phyloP scores from a whole-genome alignment of 2,329 filamentous ascomycete species.

The Fusarium sarcochroum region DNA sequence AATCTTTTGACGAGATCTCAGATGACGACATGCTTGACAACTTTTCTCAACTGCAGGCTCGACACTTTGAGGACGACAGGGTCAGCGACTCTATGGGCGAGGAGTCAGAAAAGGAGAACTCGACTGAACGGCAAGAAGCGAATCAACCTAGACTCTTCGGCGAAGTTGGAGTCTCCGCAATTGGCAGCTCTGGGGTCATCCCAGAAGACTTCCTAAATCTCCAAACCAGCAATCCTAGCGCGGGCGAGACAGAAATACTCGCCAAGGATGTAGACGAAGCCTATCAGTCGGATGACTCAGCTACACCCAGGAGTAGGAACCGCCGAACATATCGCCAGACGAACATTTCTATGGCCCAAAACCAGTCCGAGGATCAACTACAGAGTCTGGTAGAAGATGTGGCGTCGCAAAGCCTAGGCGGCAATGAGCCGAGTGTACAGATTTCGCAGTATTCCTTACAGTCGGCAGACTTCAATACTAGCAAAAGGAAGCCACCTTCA shows the following conservation, averaged over 20 bases:
- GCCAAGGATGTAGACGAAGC: slow-evolving; percentile 60
- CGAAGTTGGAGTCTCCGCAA: slow-evolving; percentile 67
- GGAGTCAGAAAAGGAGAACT: slow-evolving; percentile 85
- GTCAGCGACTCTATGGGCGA: slow-evolving; percentile 66
- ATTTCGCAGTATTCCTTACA: slow-evolving; percentile 45
- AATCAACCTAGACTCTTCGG: slow-evolving; percentile 65
- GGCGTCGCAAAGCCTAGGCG: slow-evolving; percentile 69
- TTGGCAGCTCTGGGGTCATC: slow-evolving; percentile 68
- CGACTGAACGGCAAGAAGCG: slow-evolving; percentile 71
- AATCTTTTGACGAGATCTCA: slow-evolving; percentile 72
- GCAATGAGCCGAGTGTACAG: slow-evolving; percentile 54
- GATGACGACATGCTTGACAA: slow-evolving; percentile 72
- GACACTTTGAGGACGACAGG: slow-evolving; percentile 55
- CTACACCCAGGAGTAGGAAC: slow-evolving; percentile 47
- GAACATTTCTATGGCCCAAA: slow-evolving; percentile 57
- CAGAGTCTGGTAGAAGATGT: slow-evolving; percentile 67
- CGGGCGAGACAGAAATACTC: slow-evolving; percentile 58
- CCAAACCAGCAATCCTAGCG: slow-evolving; percentile 58
- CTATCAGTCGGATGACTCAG: slow-evolving; percentile 62
- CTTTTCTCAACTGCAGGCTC: slow-evolving; percentile 69
- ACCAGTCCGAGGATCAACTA: slow-evolving; percentile 64
- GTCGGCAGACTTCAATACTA: slow-evolving; percentile 60
- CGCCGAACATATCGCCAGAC: slow-evolving; percentile 45
- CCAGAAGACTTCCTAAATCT: slow-evolving; percentile 65
- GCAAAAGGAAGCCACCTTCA: slow-evolving; percentile 68